Evolutionary conservation across 176 grass and related monocot genomes (phyloP).

Genomic region (Elymus sibiricus): DNA sequence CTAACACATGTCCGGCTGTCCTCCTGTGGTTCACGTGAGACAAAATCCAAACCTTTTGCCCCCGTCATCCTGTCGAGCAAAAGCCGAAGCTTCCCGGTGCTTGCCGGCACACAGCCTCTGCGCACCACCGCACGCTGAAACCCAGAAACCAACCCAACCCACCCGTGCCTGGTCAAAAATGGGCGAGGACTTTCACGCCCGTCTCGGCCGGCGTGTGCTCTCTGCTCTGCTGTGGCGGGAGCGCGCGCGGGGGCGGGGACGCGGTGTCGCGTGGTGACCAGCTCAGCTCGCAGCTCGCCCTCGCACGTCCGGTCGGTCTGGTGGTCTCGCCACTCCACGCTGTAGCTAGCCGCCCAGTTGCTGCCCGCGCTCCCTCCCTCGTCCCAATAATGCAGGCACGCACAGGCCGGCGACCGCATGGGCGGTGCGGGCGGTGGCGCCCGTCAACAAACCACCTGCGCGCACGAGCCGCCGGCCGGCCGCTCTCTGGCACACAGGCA

Average conservation of each 20-base stretch:
- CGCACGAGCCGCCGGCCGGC: constrained; percentile 18
- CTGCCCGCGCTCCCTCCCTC: neutral
- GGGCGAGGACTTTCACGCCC: constrained; percentile 6
- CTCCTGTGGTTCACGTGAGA: constrained; percentile 32
- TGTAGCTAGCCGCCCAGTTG: neutral
- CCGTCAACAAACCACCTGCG: constrained; percentile 4
- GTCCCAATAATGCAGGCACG: neutral
- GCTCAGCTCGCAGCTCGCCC: neutral
- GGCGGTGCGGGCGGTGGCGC: constrained; percentile 17
- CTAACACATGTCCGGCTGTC: neutral
- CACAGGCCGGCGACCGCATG: neutral
- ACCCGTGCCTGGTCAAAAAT: neutral
- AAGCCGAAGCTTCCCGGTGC: constrained; percentile 30
- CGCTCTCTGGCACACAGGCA: neutral
- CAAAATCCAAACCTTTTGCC: neutral
- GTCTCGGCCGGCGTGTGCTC: neutral
- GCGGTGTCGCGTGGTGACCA: constrained; percentile 1
- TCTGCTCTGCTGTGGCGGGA: neutral
- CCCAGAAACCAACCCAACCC: neutral
- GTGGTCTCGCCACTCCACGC: neutral
- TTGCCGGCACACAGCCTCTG: constrained; percentile 5
- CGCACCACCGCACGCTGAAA: neutral
- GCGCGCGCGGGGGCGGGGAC: neutral
- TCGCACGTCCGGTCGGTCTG: neutral
- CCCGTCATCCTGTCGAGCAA: constrained; percentile 27